Conservation (phyloP, 306 rosid species). For the Ormosia emarginata region DNA sequence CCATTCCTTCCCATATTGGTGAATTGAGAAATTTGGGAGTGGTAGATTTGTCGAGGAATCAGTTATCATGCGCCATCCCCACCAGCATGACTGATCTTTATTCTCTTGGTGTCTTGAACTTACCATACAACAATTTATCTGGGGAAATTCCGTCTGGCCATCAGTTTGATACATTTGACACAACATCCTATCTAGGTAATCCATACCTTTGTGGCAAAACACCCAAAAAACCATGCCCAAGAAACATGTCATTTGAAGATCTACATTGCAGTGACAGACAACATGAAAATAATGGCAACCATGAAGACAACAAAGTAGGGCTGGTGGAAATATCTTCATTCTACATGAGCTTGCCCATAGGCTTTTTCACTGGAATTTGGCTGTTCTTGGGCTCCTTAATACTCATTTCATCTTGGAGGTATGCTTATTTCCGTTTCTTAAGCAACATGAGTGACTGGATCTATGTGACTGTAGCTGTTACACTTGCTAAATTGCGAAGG, state of each 20-base stretch:
- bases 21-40: background rate
- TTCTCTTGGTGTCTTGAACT: background rate
- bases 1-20: constrained; percentile 29
- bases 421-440: constrained; percentile 21
- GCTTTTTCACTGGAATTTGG: constrained; percentile 7
- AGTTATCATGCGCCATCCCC: constrained; percentile 34
- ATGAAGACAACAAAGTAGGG: background rate
- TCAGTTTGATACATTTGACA: background rate
- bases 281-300: background rate
- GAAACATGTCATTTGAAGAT: background rate
- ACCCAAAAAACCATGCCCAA: background rate
- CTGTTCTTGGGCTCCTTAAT: background rate
- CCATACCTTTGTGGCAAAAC: constrained; percentile 11
- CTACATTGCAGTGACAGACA: background rate
- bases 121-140: constrained; percentile 21
- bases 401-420: constrained; percentile 10
- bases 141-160: constrained; percentile 5
- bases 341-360: background rate
- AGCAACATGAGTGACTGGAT: background rate
- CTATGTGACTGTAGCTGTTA: constrained; percentile 10
- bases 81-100: background rate
- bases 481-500: background rate
- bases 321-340: background rate
- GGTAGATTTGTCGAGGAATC: constrained; percentile 35
- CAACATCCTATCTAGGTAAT: background rate